phyloP scores from a whole-genome alignment of 2,329 filamentous ascomycete species.

The Penicillium sp. region DNA sequence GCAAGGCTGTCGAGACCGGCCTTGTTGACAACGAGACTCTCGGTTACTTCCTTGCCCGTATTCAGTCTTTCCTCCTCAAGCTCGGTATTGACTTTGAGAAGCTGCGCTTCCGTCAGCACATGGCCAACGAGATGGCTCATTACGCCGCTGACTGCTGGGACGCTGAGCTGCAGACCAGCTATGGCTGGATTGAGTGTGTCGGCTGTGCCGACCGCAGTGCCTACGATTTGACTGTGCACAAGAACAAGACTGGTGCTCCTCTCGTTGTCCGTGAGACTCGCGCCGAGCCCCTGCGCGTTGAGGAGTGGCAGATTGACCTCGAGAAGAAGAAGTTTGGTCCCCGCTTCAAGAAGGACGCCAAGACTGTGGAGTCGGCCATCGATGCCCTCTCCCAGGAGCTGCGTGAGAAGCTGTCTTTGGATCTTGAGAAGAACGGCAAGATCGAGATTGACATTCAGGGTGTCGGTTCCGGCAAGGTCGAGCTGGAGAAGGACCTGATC shows the following conservation, averaged over 20 bases:
- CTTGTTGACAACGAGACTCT: constrained; percentile 96
- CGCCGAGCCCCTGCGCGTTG: constrained; percentile 68
- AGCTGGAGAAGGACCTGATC: constrained; percentile 72
- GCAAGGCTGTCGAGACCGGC: constrained; percentile 73
- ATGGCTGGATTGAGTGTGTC: constrained; percentile 97
- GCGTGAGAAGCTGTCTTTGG: constrained; percentile 70
- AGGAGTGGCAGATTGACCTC: constrained; percentile 82
- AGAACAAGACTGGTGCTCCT: constrained; percentile 82
- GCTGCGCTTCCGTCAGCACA: constrained; percentile 94
- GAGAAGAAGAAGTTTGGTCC: constrained; percentile 96
- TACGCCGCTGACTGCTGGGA: constrained; percentile 98
- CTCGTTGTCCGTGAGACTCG: constrained; percentile 78
- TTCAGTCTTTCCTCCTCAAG: constrained; percentile 81
- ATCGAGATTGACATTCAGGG: constrained; percentile 68
- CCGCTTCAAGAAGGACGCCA: constrained; percentile 90
- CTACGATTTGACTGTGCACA: constrained; percentile 87
- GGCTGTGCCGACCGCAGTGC: constrained; percentile 94
- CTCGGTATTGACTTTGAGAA: constrained; percentile 83
- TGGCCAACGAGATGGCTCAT: constrained; percentile 85
- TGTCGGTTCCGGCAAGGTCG: constrained; percentile 64
- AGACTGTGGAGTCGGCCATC: constrained; percentile 74
- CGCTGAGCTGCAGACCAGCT: constrained; percentile 82
- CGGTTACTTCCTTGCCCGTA: constrained; percentile 93
- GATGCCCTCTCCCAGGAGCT: constrained; percentile 70
- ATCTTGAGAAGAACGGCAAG: constrained; percentile 67